phyloP scores from a whole-genome alignment of 2,329 filamentous ascomycete species.

The Scytalidium sp. region DNA sequence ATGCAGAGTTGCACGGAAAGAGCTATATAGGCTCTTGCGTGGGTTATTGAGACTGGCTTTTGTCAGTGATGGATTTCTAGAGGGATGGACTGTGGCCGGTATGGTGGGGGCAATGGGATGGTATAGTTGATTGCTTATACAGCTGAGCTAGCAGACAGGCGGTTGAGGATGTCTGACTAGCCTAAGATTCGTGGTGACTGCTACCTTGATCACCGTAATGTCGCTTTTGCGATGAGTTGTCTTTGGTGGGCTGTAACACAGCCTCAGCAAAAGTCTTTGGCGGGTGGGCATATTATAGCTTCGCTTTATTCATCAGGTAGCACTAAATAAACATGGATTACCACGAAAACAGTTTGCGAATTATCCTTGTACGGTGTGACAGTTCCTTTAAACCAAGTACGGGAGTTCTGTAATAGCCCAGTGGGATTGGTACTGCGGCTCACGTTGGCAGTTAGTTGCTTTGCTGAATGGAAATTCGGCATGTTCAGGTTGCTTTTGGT shows the following conservation, averaged over 20 bases:
- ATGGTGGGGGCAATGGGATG: not conserved
- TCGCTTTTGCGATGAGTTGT: constrained; percentile 8
- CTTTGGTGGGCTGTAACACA: constrained; percentile 10
- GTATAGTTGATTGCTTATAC: constrained; percentile 2
- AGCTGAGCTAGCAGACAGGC: constrained; percentile 5
- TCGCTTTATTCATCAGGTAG: constrained; percentile 10
- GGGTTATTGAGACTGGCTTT: not conserved
- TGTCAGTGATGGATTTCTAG: not conserved
- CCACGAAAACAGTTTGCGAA: too few species aligned
- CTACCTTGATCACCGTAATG: constrained; percentile 1
- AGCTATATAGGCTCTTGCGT: not conserved
- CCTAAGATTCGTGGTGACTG: constrained; percentile 2
- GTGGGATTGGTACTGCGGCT: too few species aligned
- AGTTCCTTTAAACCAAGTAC: too few species aligned
- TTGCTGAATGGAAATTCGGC: too few species aligned
- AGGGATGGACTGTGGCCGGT: not conserved
- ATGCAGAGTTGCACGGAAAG: constrained; percentile 5
- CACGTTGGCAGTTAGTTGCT: too few species aligned
- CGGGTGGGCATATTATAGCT: constrained; percentile 10
- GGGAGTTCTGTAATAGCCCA: too few species aligned
- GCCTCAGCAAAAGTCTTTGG: not conserved
- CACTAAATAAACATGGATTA: too few species aligned
- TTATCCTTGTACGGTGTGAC: too few species aligned
- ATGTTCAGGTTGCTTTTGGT: too few species aligned
- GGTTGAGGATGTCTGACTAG: constrained; percentile 7